Conservation (phyloP, 352 stramenopile genomes). For the Globisporangium cederbergense region DNA sequence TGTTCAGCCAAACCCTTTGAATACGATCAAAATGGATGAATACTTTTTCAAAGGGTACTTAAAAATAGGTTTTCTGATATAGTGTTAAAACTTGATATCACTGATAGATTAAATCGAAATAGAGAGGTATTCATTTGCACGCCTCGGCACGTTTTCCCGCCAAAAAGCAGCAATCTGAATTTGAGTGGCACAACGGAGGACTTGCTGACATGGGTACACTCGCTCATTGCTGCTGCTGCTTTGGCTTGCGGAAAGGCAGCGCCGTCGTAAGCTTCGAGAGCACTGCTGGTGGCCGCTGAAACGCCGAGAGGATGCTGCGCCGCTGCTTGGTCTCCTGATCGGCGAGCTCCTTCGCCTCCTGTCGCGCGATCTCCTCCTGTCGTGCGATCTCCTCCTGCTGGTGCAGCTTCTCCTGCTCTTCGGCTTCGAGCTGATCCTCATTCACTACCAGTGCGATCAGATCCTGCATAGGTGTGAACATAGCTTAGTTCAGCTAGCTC, state of each 20-base stretch:
- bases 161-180: neutral
- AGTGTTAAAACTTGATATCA: too few species aligned
- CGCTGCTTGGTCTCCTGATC: constrained; percentile 20
- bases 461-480: constrained; percentile 25
- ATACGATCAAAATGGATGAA: neutral
- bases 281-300: constrained; percentile 17
- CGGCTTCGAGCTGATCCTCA: constrained; percentile 35
- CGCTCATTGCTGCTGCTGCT: neutral
- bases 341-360: constrained; percentile 11
- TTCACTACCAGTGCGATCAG: constrained; percentile 46
- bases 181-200: neutral
- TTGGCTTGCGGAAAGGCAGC: constrained; percentile 10
- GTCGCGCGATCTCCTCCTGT: constrained; percentile 10
- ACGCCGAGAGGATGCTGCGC: constrained; percentile 16
- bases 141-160: neutral
- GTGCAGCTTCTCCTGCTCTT: constrained; percentile 33
- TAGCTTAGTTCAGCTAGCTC: neutral
- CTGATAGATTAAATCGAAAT: neutral
- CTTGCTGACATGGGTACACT: constrained; percentile 10
- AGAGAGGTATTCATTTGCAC: constrained; percentile 1
- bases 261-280: constrained; percentile 12
- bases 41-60: neutral
- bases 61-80: neutral
- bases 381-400: constrained; percentile 13
- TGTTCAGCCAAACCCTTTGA: neutral